Base-by-base conservation (phyloP, 2,329 filamentous ascomycete genomes). In the Xylaria digitata region DNA sequence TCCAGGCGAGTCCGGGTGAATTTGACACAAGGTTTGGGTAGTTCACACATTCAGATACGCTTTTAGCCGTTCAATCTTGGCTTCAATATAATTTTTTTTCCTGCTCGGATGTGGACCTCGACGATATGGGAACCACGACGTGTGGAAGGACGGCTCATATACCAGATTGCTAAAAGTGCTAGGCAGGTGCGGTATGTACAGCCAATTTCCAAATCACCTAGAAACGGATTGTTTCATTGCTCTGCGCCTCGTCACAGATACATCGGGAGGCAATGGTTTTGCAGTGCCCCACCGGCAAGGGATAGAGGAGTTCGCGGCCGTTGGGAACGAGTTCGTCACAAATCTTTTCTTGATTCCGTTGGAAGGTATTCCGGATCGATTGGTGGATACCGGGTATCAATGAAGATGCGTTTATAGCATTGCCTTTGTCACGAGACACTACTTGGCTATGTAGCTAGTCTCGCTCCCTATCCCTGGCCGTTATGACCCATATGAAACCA, bases 401-500 rank as follows among this genome's bases (percentile, higher is more conserved):
- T 67, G 64, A 67, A 67, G 32, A 67, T 62, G 65, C 67, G 57
- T 67, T 60, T 62, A 63, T 67, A 62, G 52, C 67, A 69, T 69
- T 69, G 57, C 67, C 67, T 59, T 67, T 61, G 64, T 56, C 67
- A 67, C 65, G 67, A 67, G 61, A 69, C 67, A 63, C 67, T 69
- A 69, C 67, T 61, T 57, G 26, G 49, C 61, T 69, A 67, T 67
- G 65, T 69, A 69, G 64, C 32, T 61, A 67, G 67, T 69, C 61
- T 69, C 67, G 67, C 53, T 65, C 61, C 67, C 61, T 43, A 58
- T 60, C 61, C 67, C 57, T 60, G 58, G 67, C 67, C 67, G 61
- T 67, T 69, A 69, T 69, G 61, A 69, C 57, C 64, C 64, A 62
- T 65, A 69, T 69, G 67, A 69, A 69, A 65, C 61, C 85, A 15